Base-by-base conservation (phyloP, 495 filamentous ascomycete genomes). In the Pseudoneurospora amorphoporcata region DNA sequence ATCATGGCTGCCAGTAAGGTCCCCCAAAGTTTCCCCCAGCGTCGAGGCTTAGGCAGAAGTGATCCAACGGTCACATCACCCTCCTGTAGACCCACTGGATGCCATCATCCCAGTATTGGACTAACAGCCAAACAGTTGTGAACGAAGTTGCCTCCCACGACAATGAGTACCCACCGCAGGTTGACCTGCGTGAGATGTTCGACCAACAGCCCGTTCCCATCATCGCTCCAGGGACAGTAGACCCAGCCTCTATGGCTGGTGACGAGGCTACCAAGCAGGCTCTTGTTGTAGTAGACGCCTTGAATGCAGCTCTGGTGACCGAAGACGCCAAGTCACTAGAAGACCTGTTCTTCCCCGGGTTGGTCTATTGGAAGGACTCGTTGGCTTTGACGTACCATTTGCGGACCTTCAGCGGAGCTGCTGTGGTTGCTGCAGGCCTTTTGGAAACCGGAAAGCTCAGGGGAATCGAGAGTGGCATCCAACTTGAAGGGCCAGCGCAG, bases 291-390 rank as follows among this genome's bases (percentile, higher is more conserved):
- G 2, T 79, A 4, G 40, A 68, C 2, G 39, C 19, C 4, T 69
- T 80, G 37, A 75, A 77, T 16, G 45, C 70, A n/a, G 76, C 76
- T 8, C 19, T 79, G 12, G 47, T 38, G 29, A 70, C 40, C 8
- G 45, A 73, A 17, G 76, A 79, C 69, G 42, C 29, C 32, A 45
- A 72, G 35, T 70, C 47, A 4, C 42, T 82, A 4, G 74, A 68
- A 23, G 10, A 42, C 42, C 75, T 75, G 47, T 79, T 80, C 65
- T 72, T 72, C 47, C 29, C 68, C 10, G 68, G 40, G 4, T 76
- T 77, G 72, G 74, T 77, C 2, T 81, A 76, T 72, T 82, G 80
- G 79, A 74, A 72, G n/a, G 80, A 82, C 68, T 71, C 74, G 35
- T 19, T 81, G 29, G 77, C 77, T 8, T 42, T 82, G 65, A 82